Conservation (phyloP, 768 basidiomycete genomes). For the Pisolithus tinctorius region DNA sequence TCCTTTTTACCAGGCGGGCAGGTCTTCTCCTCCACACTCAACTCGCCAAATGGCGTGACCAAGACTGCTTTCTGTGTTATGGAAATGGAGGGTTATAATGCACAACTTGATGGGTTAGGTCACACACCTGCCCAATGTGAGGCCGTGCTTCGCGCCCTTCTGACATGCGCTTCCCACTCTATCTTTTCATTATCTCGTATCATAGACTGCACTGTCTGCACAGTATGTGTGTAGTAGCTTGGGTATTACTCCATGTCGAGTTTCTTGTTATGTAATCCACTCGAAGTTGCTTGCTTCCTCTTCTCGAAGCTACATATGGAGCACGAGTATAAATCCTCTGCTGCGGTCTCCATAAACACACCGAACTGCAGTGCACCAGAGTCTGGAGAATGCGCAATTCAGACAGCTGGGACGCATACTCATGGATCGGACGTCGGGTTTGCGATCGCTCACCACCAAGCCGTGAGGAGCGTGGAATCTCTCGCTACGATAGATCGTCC, state of each 20-base stretch:
- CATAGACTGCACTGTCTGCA: too few relatives aligned
- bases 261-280: too few relatives aligned
- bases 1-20: slow-evolving; percentile 62
- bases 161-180: slow-evolving; percentile 22
- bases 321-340: too few relatives aligned
- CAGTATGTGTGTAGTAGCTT: too few relatives aligned
- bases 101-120: slow-evolving; percentile 31
- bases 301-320: too few relatives aligned
- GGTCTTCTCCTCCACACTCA: slow-evolving; percentile 34
- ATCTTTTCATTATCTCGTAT: too few relatives aligned
- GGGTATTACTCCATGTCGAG: too few relatives aligned
- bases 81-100: slow-evolving; percentile 66
- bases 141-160: slow-evolving; percentile 44
- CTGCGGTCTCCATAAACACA: too few relatives aligned
- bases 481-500: slow-evolving; percentile 37
- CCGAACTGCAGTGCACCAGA: background rate
- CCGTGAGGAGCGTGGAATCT: slow-evolving; percentile 26
- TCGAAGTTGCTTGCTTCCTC: too few relatives aligned
- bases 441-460: background rate
- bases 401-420: background rate
- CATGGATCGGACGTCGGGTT: background rate
- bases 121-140: slow-evolving; percentile 14
- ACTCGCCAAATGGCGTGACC: slow-evolving; percentile 76
- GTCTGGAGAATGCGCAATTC: background rate
- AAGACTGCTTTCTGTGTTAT: slow-evolving; percentile 37